Evolutionary conservation across 148 eudicot species (phyloP).

Genomic region (Chenopodium album): DNA sequence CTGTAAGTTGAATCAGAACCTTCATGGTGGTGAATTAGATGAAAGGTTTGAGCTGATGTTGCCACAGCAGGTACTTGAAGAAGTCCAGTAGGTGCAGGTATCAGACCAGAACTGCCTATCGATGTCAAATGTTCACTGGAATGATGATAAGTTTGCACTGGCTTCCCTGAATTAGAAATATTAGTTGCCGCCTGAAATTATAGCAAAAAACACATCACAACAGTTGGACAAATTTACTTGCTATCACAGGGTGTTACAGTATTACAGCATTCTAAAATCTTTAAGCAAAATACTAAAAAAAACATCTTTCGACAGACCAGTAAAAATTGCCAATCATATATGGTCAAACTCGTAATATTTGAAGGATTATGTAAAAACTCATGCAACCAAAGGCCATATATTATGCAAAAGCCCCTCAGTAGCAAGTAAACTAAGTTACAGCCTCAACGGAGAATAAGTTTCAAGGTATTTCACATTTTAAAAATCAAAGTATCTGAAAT

Average conservation of each 20-base stretch:
- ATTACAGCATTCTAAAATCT: background rate
- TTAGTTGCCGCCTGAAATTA: conserved; percentile 56
- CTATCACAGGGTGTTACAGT: background rate
- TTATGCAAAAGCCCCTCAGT: background rate
- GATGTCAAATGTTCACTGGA: conserved; percentile 35
- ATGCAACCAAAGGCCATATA: background rate
- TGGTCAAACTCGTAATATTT: background rate
- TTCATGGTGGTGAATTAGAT: conserved; percentile 36
- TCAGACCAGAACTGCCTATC: conserved; percentile 31
- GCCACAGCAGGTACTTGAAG: conserved; percentile 41
- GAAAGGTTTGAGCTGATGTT: conserved; percentile 38
- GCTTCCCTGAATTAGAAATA: conserved; percentile 33
- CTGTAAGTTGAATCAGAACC: conserved; percentile 39
- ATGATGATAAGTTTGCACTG: conserved; percentile 43
- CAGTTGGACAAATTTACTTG: background rate
- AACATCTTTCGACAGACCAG: background rate
- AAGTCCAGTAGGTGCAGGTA: conserved; percentile 41
- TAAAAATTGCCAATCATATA: background rate
- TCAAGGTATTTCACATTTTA: too few species aligned
- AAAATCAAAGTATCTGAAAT: background rate
- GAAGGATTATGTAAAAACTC: background rate
- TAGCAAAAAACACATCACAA: conserved; percentile 10
- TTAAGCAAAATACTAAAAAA: background rate
- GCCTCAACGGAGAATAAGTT: background rate
- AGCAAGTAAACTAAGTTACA: background rate